These are phyloP conservation scores for Apiospora koreana DNA, from an alignment of 2,329 filamentous ascomycete species.

Conservation along the genomic window DNA sequence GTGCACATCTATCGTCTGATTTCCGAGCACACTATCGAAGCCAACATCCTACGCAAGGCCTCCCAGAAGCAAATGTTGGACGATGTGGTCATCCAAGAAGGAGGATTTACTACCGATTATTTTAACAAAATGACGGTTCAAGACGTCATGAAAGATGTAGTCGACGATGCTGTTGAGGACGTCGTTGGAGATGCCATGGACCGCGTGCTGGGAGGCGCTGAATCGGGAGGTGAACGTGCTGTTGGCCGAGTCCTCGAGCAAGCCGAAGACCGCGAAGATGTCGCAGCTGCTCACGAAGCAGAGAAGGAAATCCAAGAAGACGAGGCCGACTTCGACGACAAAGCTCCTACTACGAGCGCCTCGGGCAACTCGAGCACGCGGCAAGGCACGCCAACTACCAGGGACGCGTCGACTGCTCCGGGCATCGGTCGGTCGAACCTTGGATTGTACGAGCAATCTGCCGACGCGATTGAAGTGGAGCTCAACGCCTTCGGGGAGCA, in stretches of 20 bases:
- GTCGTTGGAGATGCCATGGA: slow-evolving; percentile 73
- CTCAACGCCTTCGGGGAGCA: slow-evolving; percentile 59
- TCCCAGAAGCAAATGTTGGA: slow-evolving; percentile 98
- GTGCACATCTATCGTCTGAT: slow-evolving; percentile 97
- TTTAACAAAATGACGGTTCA: slow-evolving; percentile 76
- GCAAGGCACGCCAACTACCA: slow-evolving; percentile 49
- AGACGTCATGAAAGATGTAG: slow-evolving; percentile 65
- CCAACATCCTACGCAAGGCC: slow-evolving; percentile 94
- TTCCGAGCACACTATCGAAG: slow-evolving; percentile 93
- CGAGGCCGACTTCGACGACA: slow-evolving; percentile 80
- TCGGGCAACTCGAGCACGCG: slow-evolving; percentile 53
- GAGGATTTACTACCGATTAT: slow-evolving; percentile 96
- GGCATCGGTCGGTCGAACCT: slow-evolving; percentile 36
- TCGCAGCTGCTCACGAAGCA: slow-evolving; percentile 81
- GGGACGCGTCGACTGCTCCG: slow-evolving; percentile 36
- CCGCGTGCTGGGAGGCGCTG: slow-evolving; percentile 71
- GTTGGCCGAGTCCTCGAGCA: slow-evolving; percentile 78
- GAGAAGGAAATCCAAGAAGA: slow-evolving; percentile 88
- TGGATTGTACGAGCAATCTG: slow-evolving; percentile 38
- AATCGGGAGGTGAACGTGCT: slow-evolving; percentile 60
- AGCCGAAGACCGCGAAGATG: slow-evolving; percentile 91
- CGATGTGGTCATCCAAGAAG: slow-evolving; percentile 97
- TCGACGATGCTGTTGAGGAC: slow-evolving; percentile 49
- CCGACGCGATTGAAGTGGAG: slow-evolving; percentile 47
- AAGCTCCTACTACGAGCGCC: slow-evolving; percentile 43